phyloP scores from a whole-genome alignment of 2,329 filamentous ascomycete genomes.

The Lachnellula occidentalis region DNA sequence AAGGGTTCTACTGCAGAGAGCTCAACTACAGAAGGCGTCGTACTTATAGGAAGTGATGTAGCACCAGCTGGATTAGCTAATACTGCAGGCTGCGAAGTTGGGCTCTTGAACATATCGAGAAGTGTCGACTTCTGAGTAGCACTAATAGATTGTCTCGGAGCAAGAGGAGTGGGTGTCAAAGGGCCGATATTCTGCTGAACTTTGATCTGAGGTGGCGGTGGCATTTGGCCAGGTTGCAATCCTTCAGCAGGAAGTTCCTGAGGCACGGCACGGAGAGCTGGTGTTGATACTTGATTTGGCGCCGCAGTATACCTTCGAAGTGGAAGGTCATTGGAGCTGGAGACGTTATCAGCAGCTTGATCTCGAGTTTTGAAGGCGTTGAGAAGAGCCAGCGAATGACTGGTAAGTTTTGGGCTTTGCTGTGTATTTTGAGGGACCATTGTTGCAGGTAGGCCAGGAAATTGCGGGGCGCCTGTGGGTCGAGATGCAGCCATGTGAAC shows the following conservation, averaged over 20 bases:
- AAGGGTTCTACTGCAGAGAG: slow-evolving; percentile 29
- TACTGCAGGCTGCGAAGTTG: slow-evolving; percentile 15
- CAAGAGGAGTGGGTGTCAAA: slow-evolving; percentile 10
- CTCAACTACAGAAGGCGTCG: slow-evolving; percentile 28
- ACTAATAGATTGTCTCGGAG: slow-evolving; percentile 21
- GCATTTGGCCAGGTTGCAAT: slow-evolving; percentile 1
- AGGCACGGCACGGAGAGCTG: slow-evolving; percentile 7
- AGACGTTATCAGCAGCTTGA: slow-evolving; percentile 8
- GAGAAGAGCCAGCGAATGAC: slow-evolving; percentile 40
- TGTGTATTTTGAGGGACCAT: slow-evolving; percentile 23
- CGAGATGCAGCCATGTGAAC: slow-evolving; percentile 7
- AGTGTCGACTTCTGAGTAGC: slow-evolving; percentile 27
- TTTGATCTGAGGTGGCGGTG: slow-evolving; percentile 1
- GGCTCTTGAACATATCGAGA: slow-evolving; percentile 29
- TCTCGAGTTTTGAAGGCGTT: slow-evolving; percentile 38
- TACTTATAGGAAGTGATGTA: slow-evolving; percentile 21
- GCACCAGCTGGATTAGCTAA: slow-evolving; percentile 12
- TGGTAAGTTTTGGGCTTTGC: slow-evolving; percentile 32
- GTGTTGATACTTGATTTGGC: slow-evolving; percentile 8
- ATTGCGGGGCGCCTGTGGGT: slow-evolving; percentile 20
- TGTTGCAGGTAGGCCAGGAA: slow-evolving; percentile 24
- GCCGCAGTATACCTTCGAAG: slow-evolving; percentile 14
- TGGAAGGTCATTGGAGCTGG: slow-evolving; percentile 13
- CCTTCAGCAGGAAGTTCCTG: slow-evolving; percentile 28
- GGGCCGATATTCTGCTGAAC: slow-evolving; percentile 6